phyloP scores from a whole-genome alignment of 805 yeast genomes.

The Cyberlindnera euphorbiiphila region DNA sequence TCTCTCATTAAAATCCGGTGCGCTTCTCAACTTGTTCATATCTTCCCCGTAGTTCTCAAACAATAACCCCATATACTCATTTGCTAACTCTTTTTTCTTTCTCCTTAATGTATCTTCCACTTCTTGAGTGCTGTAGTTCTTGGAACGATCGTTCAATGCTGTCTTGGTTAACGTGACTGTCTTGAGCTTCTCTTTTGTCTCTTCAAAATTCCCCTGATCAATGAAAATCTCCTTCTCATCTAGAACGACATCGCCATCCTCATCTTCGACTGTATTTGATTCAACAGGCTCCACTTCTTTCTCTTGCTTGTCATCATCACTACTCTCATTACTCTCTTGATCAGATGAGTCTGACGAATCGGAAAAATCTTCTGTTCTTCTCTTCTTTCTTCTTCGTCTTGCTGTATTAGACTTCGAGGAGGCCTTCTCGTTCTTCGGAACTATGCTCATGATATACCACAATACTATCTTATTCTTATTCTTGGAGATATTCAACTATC shows the following conservation, averaged over 20 bases:
- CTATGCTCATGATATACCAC: slow-evolving; percentile 21
- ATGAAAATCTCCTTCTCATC: slow-evolving; percentile 32
- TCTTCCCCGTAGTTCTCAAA: slow-evolving; percentile 52
- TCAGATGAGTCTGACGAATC: slow-evolving; percentile 43
- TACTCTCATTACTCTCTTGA: slow-evolving; percentile 28
- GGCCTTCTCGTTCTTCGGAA: slow-evolving; percentile 21
- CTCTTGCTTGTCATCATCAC: slow-evolving; percentile 4
- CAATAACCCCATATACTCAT: slow-evolving; percentile 50
- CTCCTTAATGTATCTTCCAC: slow-evolving; percentile 29
- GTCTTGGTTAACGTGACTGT: slow-evolving; percentile 32
- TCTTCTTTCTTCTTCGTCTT: slow-evolving; percentile 66
- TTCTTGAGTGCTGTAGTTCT: slow-evolving; percentile 30
- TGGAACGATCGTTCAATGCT: slow-evolving; percentile 29
- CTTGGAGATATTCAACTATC: too few relatives aligned
- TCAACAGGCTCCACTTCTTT: slow-evolving; percentile 8
- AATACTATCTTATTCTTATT: too few relatives aligned
- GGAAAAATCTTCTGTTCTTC: slow-evolving; percentile 77
- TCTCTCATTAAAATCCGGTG: slow-evolving; percentile 58
- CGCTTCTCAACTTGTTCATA: slow-evolving; percentile 38
- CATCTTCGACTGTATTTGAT: slow-evolving; percentile 8
- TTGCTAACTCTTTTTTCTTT: slow-evolving; percentile 39
- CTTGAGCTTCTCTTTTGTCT: slow-evolving; percentile 18
- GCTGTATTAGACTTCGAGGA: slow-evolving; percentile 17
- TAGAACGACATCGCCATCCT: slow-evolving; percentile 27
- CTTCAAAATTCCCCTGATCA: slow-evolving; percentile 13